These are phyloP conservation scores for Solidago caesia DNA, from an alignment of 129 eudicot genomes.

Conservation along the genomic window DNA sequence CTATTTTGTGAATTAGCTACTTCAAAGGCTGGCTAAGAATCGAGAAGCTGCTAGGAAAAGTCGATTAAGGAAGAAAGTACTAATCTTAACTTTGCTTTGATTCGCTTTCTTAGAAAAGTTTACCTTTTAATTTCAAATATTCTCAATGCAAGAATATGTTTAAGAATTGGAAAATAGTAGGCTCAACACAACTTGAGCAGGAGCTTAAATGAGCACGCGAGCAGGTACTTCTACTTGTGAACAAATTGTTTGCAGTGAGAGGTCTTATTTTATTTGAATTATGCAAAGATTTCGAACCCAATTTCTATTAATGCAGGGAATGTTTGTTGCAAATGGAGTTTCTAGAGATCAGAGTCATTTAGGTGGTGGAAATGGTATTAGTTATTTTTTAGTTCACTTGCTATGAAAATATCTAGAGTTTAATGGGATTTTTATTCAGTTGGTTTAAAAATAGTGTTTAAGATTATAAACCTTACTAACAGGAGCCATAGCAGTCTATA, in stretches of 20 bases:
- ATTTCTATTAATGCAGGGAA: constrained; percentile 39
- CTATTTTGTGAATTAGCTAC: constrained; percentile 36
- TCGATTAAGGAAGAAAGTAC: constrained; percentile 86
- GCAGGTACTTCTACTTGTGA: constrained; percentile 45
- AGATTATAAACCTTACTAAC: constrained; percentile 1
- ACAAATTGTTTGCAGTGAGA: neutral
- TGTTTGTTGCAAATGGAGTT: constrained; percentile 44
- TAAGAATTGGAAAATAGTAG: constrained; percentile 91
- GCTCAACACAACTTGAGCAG: constrained; percentile 69
- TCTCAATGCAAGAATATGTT: constrained; percentile 70
- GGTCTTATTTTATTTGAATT: neutral
- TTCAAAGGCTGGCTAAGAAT: constrained; percentile 91
- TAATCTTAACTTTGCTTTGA: neutral
- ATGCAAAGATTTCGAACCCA: neutral
- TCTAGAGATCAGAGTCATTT: constrained; percentile 52
- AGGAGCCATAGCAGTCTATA: constrained; percentile 87
- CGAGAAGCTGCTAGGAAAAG: constrained; percentile 98
- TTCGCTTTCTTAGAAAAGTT: neutral
- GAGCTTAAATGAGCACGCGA: constrained; percentile 81
- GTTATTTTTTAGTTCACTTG: neutral
- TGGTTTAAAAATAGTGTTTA: neutral
- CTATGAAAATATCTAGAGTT: neutral
- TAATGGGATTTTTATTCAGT: too few relatives aligned
- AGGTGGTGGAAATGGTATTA: constrained; percentile 47
- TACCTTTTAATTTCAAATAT: constrained; percentile 9